Base-by-base conservation (phyloP, 768 basidiomycete genomes). In the Coprinellus micaceus region DNA sequence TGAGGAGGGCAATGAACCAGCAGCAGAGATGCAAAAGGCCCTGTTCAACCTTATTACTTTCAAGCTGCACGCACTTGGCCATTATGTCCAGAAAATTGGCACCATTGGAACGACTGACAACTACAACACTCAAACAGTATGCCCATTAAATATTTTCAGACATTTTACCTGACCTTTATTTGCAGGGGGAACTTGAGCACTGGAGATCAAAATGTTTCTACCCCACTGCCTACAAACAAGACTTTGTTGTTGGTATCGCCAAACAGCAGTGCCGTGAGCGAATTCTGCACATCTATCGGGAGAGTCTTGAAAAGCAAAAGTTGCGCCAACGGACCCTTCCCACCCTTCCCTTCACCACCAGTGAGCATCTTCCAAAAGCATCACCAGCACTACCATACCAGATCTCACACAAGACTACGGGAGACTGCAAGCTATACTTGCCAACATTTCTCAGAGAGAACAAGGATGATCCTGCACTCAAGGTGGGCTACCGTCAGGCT, bases 121-220 rank as follows among this genome's bases (percentile, higher is more conserved):
- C 5, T 62, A 54, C 47, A 61, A 25, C 4, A 61, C 58, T 1
- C 62, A 64, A 43, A 56, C 36, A 10, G 65, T 66, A 57, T 24
- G 54, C 49, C 10, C 36, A 29, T n/a, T 46, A 44, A 29, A 19
- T 39, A 2, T 26, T n/a, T 51, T 1, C 26, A 12, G 46, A 22
- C 17, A 30, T 15, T 10, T 17, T 26, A 9, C 25, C n/a, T 36
- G 3, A 36, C 24, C 17, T 48, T 7, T 22, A 15, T 25, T 49
- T 7, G 21, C 44, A 78, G 76, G 69, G 72, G 2, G 76, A 79
- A 55, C 64, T 67, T 0, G 67, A 76, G 56, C 77, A 81, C 49
- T 57, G 64, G 0, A 58, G 48, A 0, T 64, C 68, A 9, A 79
- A 80, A 58, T 40, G 54, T 0, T 71, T 66, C 41, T 79, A 74